phyloP scores from a whole-genome alignment of 352 stramenopile genomes.

The Nothophytophthora sp. region DNA sequence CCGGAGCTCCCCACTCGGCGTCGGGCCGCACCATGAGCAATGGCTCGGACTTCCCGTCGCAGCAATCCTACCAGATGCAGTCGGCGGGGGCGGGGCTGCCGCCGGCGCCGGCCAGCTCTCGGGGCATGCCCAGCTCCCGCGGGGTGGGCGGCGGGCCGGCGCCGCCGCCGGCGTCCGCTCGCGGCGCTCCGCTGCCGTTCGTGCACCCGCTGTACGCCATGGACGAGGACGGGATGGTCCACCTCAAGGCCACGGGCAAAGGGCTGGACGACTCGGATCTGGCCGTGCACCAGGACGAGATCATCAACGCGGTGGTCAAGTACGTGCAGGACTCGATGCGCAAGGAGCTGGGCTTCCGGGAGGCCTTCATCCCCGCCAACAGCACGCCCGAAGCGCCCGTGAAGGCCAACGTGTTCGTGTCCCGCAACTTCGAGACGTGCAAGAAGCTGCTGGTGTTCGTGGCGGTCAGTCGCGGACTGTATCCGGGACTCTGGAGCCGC shows the following conservation, averaged over 20 bases:
- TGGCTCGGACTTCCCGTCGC: constrained; percentile 31
- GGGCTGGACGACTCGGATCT: constrained; percentile 82
- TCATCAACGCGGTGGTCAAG: constrained; percentile 85
- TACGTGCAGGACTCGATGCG: constrained; percentile 89
- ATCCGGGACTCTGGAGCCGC: constrained; percentile 85
- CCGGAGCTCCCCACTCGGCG: constrained; percentile 34
- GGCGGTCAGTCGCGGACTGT: constrained; percentile 76
- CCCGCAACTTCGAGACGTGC: constrained; percentile 75
- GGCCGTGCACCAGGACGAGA: constrained; percentile 87
- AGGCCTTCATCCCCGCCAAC: constrained; percentile 70
- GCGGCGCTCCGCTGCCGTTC: constrained; percentile 54
- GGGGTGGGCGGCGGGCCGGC: neutral
- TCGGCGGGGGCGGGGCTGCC: constrained; percentile 17
- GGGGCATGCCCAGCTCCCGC: constrained; percentile 5
- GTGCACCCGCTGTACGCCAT: constrained; percentile 83
- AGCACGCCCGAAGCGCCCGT: constrained; percentile 54
- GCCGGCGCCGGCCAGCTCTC: constrained; percentile 12
- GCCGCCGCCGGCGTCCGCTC: constrained; percentile 11
- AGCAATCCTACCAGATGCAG: constrained; percentile 35
- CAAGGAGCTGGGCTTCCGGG: constrained; percentile 73
- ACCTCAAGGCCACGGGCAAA: constrained; percentile 85
- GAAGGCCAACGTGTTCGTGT: constrained; percentile 87
- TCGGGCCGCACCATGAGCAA: constrained; percentile 50
- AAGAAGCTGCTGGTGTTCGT: constrained; percentile 88
- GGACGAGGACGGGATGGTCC: constrained; percentile 84